Evolutionary conservation across 23 red algal species (phyloP).

Genomic region (Gracilaria domingensis): DNA sequence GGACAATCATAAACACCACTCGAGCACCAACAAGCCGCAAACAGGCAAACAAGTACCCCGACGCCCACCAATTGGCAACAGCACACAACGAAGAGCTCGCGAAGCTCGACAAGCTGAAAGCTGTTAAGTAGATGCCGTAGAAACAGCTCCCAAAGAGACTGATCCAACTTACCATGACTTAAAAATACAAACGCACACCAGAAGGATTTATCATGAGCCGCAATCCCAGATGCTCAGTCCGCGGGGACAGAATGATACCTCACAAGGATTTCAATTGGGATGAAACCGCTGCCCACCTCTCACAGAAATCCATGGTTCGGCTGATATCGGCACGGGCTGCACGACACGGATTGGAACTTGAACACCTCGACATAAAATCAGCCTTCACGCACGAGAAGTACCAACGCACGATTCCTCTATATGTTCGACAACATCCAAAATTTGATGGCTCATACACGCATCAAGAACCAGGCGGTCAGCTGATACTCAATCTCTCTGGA

Average conservation of each 20-base stretch:
- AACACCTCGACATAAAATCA: slow-evolving; percentile 12
- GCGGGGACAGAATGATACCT: too few relatives aligned
- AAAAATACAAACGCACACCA: not conserved
- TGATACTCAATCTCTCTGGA: slow-evolving; percentile 18
- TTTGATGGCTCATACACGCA: slow-evolving; percentile 12
- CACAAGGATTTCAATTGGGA: slow-evolving; percentile 6
- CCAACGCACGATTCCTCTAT: not conserved
- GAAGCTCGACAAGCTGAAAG: not conserved
- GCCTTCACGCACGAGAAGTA: too few relatives aligned
- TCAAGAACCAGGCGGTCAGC: not conserved
- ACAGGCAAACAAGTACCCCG: slow-evolving; percentile 2
- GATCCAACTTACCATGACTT: slow-evolving; percentile 2
- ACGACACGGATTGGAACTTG: not conserved
- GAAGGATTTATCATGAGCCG: not conserved
- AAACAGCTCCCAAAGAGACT: not conserved
- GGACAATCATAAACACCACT: not conserved
- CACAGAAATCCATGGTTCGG: slow-evolving; percentile 9
- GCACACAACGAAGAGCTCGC: slow-evolving; percentile 34
- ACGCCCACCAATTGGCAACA: not conserved
- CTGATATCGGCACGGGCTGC: slow-evolving; percentile 7
- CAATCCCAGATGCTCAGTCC: slow-evolving; percentile 22
- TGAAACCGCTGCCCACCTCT: slow-evolving; percentile 2
- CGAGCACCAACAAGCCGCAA: not conserved
- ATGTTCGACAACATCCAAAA: slow-evolving; percentile 8
- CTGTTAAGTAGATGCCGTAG: slow-evolving; percentile 10